These are phyloP conservation scores for Tetrahymena elliotti DNA, from an alignment of 73 alveolate species.

Conservation along the genomic window DNA sequence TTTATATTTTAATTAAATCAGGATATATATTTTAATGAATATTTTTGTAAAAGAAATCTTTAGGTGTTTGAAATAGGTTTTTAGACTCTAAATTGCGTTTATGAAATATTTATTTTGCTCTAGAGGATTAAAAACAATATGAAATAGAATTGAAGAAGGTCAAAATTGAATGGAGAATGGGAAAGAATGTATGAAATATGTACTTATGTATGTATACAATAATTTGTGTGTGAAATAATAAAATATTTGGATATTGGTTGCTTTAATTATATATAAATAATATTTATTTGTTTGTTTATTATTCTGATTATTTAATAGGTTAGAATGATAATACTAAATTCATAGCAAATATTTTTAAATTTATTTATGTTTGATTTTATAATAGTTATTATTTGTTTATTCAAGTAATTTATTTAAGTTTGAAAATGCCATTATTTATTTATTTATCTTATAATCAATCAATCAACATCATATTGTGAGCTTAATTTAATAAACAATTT, in stretches of 20 bases:
- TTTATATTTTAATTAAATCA: too few species aligned
- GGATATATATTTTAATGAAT: too few species aligned
- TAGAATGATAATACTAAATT: not conserved
- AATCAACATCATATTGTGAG: too few species aligned
- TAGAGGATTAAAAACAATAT: too few species aligned
- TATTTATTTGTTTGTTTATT: too few species aligned
- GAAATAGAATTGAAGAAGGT: not conserved
- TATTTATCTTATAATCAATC: too few species aligned
- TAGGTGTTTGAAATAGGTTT: too few species aligned
- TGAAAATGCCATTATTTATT: not conserved
- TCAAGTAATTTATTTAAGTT: not conserved
- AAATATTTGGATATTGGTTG: not conserved
- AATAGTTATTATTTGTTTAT: not conserved
- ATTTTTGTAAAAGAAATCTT: too few species aligned
- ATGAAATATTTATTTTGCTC: too few species aligned
- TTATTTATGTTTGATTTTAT: not conserved
- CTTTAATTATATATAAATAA: too few species aligned
- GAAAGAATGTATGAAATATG: not conserved
- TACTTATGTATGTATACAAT: not conserved
- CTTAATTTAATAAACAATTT: too few species aligned
- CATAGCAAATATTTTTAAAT: not conserved
- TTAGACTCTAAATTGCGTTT: too few species aligned
- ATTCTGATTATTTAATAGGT: not conserved
- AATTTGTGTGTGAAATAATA: not conserved
- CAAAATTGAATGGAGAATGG: not conserved